phyloP scores from a whole-genome alignment of 2,329 filamentous ascomycete species.

The Teratosphaeria destructans region DNA sequence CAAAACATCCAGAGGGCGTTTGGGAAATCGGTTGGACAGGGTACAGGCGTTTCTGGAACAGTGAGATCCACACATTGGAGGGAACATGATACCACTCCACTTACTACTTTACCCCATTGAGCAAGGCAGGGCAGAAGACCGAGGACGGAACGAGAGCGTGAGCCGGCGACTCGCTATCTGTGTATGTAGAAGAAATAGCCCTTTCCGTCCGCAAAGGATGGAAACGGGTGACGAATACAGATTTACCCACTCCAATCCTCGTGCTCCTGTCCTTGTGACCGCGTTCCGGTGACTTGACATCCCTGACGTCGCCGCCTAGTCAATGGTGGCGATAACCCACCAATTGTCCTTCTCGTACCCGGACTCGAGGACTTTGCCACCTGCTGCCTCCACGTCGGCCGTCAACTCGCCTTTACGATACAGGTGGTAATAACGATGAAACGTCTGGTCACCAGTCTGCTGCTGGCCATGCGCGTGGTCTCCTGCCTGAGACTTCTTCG shows the following conservation, averaged over 20 bases:
- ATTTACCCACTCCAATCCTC: conserved; percentile 9
- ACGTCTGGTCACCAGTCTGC: conserved; percentile 42
- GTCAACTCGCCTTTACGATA: conserved; percentile 83
- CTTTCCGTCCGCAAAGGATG: background rate
- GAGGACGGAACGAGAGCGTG: background rate
- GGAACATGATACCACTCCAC: background rate
- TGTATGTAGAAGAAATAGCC: conserved; percentile 4
- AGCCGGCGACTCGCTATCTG: conserved; percentile 8
- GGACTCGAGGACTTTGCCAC: conserved; percentile 63
- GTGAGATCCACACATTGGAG: background rate
- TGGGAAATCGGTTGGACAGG: background rate
- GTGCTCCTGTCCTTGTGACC: background rate
- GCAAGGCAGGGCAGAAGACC: conserved; percentile 1
- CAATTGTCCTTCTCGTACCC: conserved; percentile 98
- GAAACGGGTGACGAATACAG: conserved; percentile 6
- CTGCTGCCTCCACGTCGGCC: conserved; percentile 61
- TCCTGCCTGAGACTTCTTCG: conserved; percentile 18
- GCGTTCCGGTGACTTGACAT: background rate
- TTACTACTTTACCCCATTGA: conserved; percentile 1
- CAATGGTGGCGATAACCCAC: conserved; percentile 59
- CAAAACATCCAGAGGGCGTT: background rate
- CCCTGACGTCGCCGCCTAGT: background rate
- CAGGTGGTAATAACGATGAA: conserved; percentile 88
- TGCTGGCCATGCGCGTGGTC: conserved; percentile 17
- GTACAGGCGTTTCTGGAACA: background rate